These are phyloP conservation scores for Lasiodiplodia hormozganensis DNA, from an alignment of 2,329 filamentous ascomycete genomes.

Conservation along the genomic window DNA sequence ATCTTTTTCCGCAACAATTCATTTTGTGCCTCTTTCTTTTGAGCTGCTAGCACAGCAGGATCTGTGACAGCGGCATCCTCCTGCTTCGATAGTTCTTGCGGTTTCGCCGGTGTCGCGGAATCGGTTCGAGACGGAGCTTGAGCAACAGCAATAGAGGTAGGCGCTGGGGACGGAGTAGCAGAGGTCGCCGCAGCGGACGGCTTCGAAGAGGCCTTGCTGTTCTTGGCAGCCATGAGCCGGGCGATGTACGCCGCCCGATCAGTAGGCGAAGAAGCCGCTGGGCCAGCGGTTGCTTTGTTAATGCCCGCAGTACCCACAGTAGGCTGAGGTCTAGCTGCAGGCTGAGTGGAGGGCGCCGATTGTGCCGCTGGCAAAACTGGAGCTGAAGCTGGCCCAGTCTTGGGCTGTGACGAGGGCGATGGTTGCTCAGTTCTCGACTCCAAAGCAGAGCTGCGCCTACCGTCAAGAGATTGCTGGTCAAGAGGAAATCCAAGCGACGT, in stretches of 20 bases:
- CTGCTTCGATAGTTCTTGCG: not conserved
- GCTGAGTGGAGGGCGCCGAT: not conserved
- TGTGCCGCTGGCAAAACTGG: slow-evolving; percentile 12
- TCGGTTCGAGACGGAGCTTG: not conserved
- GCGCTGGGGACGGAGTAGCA: slow-evolving; percentile 5
- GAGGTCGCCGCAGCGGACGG: not conserved
- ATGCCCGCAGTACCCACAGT: slow-evolving; percentile 13
- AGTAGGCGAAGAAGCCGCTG: slow-evolving; percentile 47
- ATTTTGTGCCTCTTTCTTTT: slow-evolving; percentile 70
- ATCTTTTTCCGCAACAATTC: slow-evolving; percentile 80
- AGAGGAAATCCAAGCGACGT: slow-evolving; percentile 19
- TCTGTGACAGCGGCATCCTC: not conserved
- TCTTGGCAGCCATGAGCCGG: slow-evolving; percentile 75
- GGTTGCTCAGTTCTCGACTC: not conserved
- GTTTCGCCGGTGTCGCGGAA: not conserved
- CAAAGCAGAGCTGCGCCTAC: not conserved
- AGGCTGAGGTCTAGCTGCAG: slow-evolving; percentile 20
- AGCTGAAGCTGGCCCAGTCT: slow-evolving; percentile 39
- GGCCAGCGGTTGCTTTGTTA: slow-evolving; percentile 1
- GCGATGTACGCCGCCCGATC: slow-evolving; percentile 80
- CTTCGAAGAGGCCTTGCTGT: slow-evolving; percentile 47
- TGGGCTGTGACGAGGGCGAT: slow-evolving; percentile 27
- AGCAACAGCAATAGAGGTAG: not conserved
- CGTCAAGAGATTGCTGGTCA: not conserved
- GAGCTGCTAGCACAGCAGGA: slow-evolving; percentile 40